Conservation (phyloP, 208 protist species). For the Leishmania arabica region DNA sequence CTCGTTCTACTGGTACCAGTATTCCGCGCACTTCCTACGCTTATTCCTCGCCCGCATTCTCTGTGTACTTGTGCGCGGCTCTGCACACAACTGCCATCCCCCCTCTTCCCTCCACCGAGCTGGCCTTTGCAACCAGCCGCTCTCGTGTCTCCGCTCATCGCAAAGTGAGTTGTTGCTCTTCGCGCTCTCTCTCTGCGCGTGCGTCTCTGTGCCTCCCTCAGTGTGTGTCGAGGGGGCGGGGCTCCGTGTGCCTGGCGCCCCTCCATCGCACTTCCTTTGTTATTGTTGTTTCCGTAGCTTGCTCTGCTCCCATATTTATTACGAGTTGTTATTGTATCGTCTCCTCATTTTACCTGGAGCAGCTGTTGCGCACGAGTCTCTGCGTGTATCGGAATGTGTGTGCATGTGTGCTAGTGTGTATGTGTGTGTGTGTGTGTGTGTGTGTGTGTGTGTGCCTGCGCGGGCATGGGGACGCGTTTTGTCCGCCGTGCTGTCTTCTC, state of each 20-base stretch:
- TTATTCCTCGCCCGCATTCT: background rate
- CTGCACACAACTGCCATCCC: background rate
- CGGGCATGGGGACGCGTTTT: background rate
- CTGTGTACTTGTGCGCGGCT: background rate
- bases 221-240: too few species aligned
- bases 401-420: background rate
- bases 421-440: background rate
- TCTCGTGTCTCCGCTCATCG: background rate
- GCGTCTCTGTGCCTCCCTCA: too few species aligned
- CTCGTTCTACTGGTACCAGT: background rate
- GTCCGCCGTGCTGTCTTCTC: background rate
- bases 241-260: background rate
- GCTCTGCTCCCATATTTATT: background rate
- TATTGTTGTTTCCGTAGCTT: background rate
- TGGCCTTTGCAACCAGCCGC: background rate
- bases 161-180: background rate
- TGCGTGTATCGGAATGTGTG: background rate
- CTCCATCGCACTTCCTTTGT: background rate
- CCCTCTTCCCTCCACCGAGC: background rate
- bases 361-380: background rate
- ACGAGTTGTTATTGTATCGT: background rate
- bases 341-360: background rate
- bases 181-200: background rate
- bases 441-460: background rate
- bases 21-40: background rate